Evolutionary conservation across 1,284 basidiomycete species (phyloP).

Genomic region (Ganoderma lingzhi): DNA sequence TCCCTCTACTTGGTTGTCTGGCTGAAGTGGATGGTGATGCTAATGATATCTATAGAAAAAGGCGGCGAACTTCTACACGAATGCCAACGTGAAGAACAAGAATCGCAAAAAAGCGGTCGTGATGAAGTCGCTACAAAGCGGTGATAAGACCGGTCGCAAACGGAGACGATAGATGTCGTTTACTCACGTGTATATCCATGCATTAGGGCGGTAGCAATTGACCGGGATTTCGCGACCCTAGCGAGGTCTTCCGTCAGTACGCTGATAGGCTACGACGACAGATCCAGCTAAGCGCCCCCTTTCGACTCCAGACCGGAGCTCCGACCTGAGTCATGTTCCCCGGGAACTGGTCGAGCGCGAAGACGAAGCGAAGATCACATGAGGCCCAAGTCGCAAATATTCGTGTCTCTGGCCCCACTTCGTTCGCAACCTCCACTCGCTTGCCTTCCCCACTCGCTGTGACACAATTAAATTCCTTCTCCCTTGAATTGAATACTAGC

Average conservation of each 20-base stretch:
- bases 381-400: too few species aligned
- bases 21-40: background rate
- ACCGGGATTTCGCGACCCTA: background rate
- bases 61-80: conserved; percentile 91
- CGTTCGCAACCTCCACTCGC: background rate
- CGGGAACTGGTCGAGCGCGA: background rate
- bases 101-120: conserved; percentile 70
- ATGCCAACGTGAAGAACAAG: conserved; percentile 90
- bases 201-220: background rate
- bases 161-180: conserved; percentile 18
- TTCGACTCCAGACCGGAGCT: background rate
- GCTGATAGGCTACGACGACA: background rate
- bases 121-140: conserved; percentile 48
- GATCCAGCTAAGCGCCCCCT: background rate
- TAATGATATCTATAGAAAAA: conserved; percentile 66
- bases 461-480: background rate
- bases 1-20: background rate
- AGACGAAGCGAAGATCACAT: background rate
- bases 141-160: conserved; percentile 28
- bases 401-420: too few species aligned
- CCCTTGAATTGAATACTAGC: background rate
- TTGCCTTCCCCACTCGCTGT: background rate
- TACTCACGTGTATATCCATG: conserved; percentile 6
- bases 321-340: background rate
- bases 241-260: background rate